Conservation (phyloP, 352 stramenopile genomes). For the Phytopythium boreale region DNA sequence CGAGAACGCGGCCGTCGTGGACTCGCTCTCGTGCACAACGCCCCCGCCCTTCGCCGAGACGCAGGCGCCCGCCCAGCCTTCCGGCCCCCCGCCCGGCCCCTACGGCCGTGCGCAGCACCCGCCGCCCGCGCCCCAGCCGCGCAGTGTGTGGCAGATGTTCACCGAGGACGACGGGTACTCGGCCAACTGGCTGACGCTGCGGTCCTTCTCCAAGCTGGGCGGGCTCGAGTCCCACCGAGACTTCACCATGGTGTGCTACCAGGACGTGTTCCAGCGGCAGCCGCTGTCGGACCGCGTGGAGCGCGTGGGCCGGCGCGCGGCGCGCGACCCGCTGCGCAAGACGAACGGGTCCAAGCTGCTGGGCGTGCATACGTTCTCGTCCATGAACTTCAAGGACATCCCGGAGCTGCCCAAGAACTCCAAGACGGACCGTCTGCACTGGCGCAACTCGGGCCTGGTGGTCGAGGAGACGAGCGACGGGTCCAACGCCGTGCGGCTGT, state of each 20-base stretch:
- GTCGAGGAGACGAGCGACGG: slow-evolving; percentile 36
- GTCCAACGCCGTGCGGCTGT: slow-evolving; percentile 38
- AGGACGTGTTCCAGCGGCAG: slow-evolving; percentile 53
- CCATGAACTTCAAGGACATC: slow-evolving; percentile 67
- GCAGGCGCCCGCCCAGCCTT: not conserved
- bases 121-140: not conserved
- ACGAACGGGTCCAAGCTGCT: slow-evolving; percentile 26
- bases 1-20: slow-evolving; percentile 36
- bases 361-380: slow-evolving; percentile 52
- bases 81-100: not conserved
- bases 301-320: slow-evolving; percentile 20
- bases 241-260: slow-evolving; percentile 64
- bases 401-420: slow-evolving; percentile 41
- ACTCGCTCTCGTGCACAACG: slow-evolving; percentile 43
- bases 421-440: slow-evolving; percentile 47
- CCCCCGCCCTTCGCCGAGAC: slow-evolving; percentile 26
- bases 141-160: slow-evolving; percentile 26
- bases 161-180: slow-evolving; percentile 54
- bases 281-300: slow-evolving; percentile 21
- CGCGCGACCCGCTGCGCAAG: slow-evolving; percentile 15
- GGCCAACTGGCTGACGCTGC: slow-evolving; percentile 54
- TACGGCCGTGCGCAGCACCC: not conserved
- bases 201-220: slow-evolving; percentile 26
- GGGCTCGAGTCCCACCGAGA: slow-evolving; percentile 36
- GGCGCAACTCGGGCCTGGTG: slow-evolving; percentile 57